phyloP scores from a whole-genome alignment of 306 rosid species.

The Neltuma alba region DNA sequence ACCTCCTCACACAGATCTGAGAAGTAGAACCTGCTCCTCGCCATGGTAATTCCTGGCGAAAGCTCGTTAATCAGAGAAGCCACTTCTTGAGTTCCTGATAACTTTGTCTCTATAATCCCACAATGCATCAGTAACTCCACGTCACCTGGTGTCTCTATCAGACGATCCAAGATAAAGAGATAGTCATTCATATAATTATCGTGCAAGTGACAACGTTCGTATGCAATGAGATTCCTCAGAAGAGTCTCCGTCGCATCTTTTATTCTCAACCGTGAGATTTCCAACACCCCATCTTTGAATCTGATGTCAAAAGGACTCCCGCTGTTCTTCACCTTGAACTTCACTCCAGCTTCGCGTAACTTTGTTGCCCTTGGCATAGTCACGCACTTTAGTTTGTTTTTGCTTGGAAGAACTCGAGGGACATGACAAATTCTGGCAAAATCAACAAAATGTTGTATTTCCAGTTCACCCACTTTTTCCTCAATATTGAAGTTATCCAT shows the following conservation, averaged over 20 bases:
- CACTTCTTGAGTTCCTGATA: slow-evolving; percentile 2
- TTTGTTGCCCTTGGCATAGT: slow-evolving; percentile 1
- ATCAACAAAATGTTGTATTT: not conserved
- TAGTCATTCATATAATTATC: slow-evolving; percentile 26
- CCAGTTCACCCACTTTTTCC: too few species aligned
- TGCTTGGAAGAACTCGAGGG: not conserved
- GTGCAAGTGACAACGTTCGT: slow-evolving; percentile 29
- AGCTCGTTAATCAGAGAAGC: slow-evolving; percentile 28
- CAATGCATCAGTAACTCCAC: slow-evolving; percentile 33
- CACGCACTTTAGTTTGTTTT: not conserved
- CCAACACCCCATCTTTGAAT: slow-evolving; percentile 28
- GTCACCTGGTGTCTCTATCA: slow-evolving; percentile 26
- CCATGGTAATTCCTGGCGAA: not conserved
- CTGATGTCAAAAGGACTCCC: slow-evolving; percentile 19
- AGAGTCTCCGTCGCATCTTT: not conserved
- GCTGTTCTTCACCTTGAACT: slow-evolving; percentile 12
- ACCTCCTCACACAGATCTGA: not conserved
- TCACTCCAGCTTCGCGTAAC: slow-evolving; percentile 36
- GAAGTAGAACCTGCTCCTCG: not conserved
- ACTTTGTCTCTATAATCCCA: slow-evolving; percentile 30
- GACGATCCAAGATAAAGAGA: slow-evolving; percentile 21
- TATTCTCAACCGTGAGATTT: slow-evolving; percentile 25
- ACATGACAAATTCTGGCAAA: not conserved
- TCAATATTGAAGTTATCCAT: slow-evolving; percentile 21
- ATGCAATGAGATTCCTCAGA: slow-evolving; percentile 35